A percentile compares a stretch with the other conserved stretches of the same genome.
Conservation (phyloP, 2,329 filamentous ascomycete species). For the Juglanconis sp. region DNA sequence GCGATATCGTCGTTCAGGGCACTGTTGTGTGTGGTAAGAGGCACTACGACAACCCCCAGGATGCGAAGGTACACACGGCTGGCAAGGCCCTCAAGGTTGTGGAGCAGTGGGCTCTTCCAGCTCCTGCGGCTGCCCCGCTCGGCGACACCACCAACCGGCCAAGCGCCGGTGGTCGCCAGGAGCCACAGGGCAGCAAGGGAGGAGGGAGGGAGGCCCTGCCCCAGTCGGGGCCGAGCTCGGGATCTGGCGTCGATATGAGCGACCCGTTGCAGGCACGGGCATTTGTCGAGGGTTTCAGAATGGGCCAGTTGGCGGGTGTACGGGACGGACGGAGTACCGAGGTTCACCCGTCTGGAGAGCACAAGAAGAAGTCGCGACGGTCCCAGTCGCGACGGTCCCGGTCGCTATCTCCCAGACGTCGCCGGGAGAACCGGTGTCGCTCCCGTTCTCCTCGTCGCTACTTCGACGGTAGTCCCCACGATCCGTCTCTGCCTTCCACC, state of each 20-base stretch:
- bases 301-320: constrained; percentile 13
- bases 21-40: neutral
- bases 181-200: constrained; percentile 5
- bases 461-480: constrained; percentile 2
- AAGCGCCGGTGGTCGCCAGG: neutral
- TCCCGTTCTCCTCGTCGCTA: neutral
- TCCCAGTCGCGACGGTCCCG: neutral
- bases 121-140: neutral
- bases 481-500: neutral
- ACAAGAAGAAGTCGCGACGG: neutral
- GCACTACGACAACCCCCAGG: neutral
- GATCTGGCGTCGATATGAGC: constrained; percentile 8
- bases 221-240: neutral
- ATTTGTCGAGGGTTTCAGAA: constrained; percentile 22
- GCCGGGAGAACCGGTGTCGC: neutral
- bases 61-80: constrained; percentile 17
- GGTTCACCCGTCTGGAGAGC: neutral
- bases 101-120: neutral
- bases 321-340: neutral
- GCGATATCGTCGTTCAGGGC: constrained; percentile 9
- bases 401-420: neutral
- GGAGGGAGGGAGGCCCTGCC: neutral
- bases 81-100: constrained; percentile 14
- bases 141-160: neutral
- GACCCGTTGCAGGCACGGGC: constrained; percentile 18